Conservation (phyloP, 1,139 yeast genomes). For the Candida gigantensis region DNA sequence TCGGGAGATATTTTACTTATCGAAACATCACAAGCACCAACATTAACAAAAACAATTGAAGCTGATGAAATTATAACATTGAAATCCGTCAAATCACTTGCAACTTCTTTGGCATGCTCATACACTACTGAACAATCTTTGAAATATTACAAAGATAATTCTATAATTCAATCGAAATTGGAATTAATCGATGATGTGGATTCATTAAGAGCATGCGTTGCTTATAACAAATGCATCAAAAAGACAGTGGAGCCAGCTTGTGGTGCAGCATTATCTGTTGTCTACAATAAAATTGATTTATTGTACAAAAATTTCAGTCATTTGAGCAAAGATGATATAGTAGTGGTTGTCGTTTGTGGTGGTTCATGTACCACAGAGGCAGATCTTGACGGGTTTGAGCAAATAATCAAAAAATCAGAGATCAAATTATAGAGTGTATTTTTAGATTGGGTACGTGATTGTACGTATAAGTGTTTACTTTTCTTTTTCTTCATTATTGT, state of each 20-base stretch:
- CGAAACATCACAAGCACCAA: slow-evolving; percentile 64
- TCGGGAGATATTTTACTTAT: slow-evolving; percentile 52
- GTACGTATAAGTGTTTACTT: not conserved
- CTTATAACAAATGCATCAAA: slow-evolving; percentile 49
- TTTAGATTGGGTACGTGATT: not conserved
- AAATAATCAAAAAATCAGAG: slow-evolving; percentile 15
- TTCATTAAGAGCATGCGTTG: slow-evolving; percentile 52
- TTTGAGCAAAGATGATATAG: slow-evolving; percentile 46
- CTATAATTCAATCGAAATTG: slow-evolving; percentile 33
- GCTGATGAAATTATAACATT: slow-evolving; percentile 47
- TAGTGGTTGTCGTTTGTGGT: slow-evolving; percentile 66
- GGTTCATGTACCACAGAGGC: slow-evolving; percentile 48
- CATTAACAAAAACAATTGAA: slow-evolving; percentile 49
- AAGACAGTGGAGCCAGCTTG: slow-evolving; percentile 73
- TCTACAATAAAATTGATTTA: slow-evolving; percentile 40
- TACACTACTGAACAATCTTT: slow-evolving; percentile 51
- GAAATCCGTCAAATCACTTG: slow-evolving; percentile 52
- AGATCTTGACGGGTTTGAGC: slow-evolving; percentile 17
- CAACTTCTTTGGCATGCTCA: slow-evolving; percentile 63
- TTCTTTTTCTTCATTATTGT: not conserved
- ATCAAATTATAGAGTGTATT: slow-evolving; percentile 13
- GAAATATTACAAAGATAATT: slow-evolving; percentile 36
- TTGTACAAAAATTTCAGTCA: slow-evolving; percentile 32
- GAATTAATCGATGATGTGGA: slow-evolving; percentile 55
- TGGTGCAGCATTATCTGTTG: slow-evolving; percentile 64